Evolutionary conservation across 2,329 filamentous ascomycete genomes (phyloP).

Genomic region (Aureobasidium lini): DNA sequence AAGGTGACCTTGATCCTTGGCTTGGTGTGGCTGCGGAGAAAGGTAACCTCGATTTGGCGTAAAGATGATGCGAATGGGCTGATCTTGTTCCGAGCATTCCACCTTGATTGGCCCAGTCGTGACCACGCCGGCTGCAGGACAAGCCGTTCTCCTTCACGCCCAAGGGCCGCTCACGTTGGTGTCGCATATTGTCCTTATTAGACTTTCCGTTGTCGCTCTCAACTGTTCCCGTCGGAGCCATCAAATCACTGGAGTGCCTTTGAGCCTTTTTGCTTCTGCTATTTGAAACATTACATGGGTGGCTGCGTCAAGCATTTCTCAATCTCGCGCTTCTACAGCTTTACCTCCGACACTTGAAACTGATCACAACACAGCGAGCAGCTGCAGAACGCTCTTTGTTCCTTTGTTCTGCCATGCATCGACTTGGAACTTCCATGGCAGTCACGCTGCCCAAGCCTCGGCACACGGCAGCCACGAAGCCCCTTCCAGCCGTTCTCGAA

Average conservation of each 20-base stretch:
- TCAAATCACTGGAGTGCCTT: not conserved
- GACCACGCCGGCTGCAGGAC: not conserved
- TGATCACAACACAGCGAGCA: not conserved
- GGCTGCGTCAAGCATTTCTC: not conserved
- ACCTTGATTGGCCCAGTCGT: not conserved
- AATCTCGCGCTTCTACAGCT: not conserved
- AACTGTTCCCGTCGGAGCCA: not conserved
- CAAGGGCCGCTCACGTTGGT: not conserved
- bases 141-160: too few species aligned
- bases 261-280: not conserved
- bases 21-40: not conserved
- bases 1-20: not conserved
- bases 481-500: not conserved
- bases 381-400: not conserved
- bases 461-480: not conserved
- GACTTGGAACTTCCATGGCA: not conserved
- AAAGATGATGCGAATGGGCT: not conserved
- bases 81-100: not conserved
- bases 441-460: not conserved
- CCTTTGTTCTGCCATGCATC: not conserved
- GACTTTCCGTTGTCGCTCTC: not conserved
- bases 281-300: not conserved
- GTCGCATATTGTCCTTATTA: not conserved
- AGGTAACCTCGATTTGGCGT: not conserved
- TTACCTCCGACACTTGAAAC: not conserved